Evolutionary conservation across 805 yeast species (phyloP).

Genomic region (Saturnispora hagleri): DNA sequence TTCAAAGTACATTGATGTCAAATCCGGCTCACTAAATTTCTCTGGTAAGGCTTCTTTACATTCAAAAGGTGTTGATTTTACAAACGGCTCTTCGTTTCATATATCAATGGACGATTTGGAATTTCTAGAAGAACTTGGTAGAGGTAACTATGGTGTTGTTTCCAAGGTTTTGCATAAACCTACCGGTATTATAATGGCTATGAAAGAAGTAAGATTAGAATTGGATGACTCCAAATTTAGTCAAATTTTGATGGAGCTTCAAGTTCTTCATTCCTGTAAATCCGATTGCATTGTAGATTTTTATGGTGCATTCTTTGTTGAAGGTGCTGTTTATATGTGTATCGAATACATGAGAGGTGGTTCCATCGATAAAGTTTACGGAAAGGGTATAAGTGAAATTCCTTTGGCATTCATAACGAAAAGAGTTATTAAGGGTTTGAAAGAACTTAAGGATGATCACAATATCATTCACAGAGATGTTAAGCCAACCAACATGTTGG

Average conservation of each 20-base stretch:
- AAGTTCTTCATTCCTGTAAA: conserved; percentile 82
- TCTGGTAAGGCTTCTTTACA: conserved; percentile 90
- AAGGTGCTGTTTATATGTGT: conserved; percentile 97
- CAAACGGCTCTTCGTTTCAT: conserved; percentile 78
- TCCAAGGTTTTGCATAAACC: conserved; percentile 90
- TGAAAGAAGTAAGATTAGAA: conserved; percentile 92
- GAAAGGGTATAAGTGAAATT: conserved; percentile 64
- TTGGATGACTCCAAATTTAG: conserved; percentile 89
- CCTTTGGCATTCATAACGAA: conserved; percentile 73
- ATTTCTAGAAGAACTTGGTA: conserved; percentile 79
- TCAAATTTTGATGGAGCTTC: conserved; percentile 93
- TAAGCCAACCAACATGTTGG: conserved; percentile 88
- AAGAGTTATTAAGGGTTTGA: conserved; percentile 72
- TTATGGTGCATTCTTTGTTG: conserved; percentile 94
- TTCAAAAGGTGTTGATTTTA: conserved; percentile 85
- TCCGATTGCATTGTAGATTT: conserved; percentile 91
- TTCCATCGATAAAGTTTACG: conserved; percentile 78
- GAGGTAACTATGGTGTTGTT: conserved; percentile 96
- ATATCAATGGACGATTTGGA: conserved; percentile 80
- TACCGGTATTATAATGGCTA: conserved; percentile 87
- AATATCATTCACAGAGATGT: conserved; percentile 94
- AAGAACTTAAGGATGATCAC: conserved; percentile 77
- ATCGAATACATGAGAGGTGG: conserved; percentile 98
- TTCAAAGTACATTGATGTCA: conserved; percentile 81
- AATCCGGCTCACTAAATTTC: conserved; percentile 85